phyloP scores from a whole-genome alignment of 495 filamentous ascomycete species.

The Friedmanniomyces simplex region DNA sequence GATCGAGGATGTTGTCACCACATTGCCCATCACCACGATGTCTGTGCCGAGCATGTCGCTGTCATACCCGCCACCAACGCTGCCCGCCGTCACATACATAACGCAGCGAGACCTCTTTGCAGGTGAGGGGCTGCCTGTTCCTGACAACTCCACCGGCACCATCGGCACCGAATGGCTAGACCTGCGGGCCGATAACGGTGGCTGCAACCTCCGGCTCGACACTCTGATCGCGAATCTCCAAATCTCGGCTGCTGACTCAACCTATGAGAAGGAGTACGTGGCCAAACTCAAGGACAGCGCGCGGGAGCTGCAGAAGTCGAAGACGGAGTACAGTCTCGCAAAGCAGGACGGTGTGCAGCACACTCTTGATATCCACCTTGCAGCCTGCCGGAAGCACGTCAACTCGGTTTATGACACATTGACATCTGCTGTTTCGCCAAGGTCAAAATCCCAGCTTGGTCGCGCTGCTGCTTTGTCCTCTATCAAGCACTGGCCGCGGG shows the following conservation, averaged over 20 bases:
- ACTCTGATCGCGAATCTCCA: neutral
- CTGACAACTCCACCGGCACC: neutral
- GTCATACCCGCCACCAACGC: neutral
- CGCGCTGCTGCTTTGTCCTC: neutral
- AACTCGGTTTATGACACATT: neutral
- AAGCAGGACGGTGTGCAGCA: neutral
- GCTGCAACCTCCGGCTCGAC: neutral
- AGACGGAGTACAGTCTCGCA: neutral
- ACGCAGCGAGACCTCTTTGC: neutral
- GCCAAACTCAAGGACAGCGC: neutral
- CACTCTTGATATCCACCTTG: neutral
- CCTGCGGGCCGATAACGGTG: neutral
- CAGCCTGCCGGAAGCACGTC: neutral
- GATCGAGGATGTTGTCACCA: conserved; percentile 11
- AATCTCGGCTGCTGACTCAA: neutral
- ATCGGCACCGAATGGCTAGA: neutral
- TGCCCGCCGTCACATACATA: neutral
- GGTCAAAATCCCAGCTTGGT: neutral
- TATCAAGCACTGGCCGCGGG: conserved; percentile 12
- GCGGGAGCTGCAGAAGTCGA: neutral
- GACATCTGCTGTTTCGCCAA: neutral
- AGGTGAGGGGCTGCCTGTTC: neutral
- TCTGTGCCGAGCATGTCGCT: neutral
- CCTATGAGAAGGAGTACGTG: neutral
- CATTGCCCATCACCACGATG: neutral